Base-by-base conservation (phyloP, 345 rosid genomes). In the Salix udensis region DNA sequence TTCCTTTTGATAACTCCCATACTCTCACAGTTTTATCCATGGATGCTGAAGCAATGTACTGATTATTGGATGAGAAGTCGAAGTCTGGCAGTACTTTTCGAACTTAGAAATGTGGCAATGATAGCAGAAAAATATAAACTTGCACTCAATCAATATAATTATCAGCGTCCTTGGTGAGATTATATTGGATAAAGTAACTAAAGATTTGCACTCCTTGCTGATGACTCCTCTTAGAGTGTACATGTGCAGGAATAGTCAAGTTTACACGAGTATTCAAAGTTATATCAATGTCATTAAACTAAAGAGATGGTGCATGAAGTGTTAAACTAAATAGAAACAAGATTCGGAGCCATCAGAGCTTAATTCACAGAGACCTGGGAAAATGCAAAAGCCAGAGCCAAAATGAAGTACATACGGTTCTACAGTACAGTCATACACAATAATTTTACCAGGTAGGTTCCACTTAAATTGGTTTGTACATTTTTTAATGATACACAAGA, bases 1-100 rank as follows among this genome's bases (percentile, higher is more conserved):
- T 87, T 46, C 96, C 99, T 87, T 86, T 87, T 65, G 91, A 88
- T 82, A 96, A 85, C 82, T 91, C 99, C 99, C 99, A 96, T 46
- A 93, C 97, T 87, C 97, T 89, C 74, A 96, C 96, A 80, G 99
- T 96, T 87, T 96, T 96, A 84, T 96, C 99, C 87, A 83, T 72
- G 34, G 97, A 93, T 36, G 99, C 85, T 11, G 99, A 96, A 21
- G 99, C 99, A 28, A 96, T 89, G 78, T 93, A 93, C 72, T 93
- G 98, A 83, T 96, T 93, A 88, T 93, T 96, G 71, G 99, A 93
- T n/a, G 99, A 85, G 89, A 96, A 93, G 85, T 93, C 97, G 80
- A 96, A 96, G 74, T 96, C 99, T 96, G 99, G 81, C 83, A 83
- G 73, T 69, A 68, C 31, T 26, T 68, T 75, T 71, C 42, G 46